phyloP scores from a whole-genome alignment of 2,329 filamentous ascomycete species.

The Xylaria sp. region DNA sequence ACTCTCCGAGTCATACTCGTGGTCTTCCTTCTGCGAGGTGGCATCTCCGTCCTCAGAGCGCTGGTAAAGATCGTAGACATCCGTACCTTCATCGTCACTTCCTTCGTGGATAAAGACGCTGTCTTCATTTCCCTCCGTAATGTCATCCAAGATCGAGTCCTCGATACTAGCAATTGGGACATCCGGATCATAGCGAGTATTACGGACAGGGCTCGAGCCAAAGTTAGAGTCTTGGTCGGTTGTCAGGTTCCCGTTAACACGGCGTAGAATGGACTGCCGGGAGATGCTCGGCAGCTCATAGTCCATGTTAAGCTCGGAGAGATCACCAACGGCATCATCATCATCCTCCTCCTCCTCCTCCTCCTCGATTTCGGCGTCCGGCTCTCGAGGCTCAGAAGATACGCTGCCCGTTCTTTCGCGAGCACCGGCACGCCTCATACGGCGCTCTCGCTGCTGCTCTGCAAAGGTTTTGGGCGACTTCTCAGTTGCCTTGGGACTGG shows the following conservation, averaged over 20 bases:
- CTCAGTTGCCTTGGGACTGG: slow-evolving; percentile 34
- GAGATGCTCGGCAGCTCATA: slow-evolving; percentile 81
- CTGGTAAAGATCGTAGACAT: slow-evolving; percentile 71
- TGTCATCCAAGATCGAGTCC: slow-evolving; percentile 59
- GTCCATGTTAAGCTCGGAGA: slow-evolving; percentile 59
- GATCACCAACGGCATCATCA: slow-evolving; percentile 63
- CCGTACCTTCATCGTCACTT: slow-evolving; percentile 63
- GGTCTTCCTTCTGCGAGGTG: slow-evolving; percentile 38
- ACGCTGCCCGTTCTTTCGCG: slow-evolving; percentile 50
- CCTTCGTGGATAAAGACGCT: slow-evolving; percentile 70
- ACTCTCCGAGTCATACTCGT: slow-evolving; percentile 56
- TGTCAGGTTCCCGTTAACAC: slow-evolving; percentile 69
- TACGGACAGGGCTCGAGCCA: slow-evolving; percentile 61
- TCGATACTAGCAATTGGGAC: slow-evolving; percentile 88
- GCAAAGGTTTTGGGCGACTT: slow-evolving; percentile 55
- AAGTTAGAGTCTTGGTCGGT: slow-evolving; percentile 64
- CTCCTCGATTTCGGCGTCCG: slow-evolving; percentile 43
- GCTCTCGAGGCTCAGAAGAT: slow-evolving; percentile 47
- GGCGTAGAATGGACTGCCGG: slow-evolving; percentile 87
- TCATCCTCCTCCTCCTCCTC: no score
- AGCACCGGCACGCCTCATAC: slow-evolving; percentile 64
- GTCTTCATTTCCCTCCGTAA: slow-evolving; percentile 53
- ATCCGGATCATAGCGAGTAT: slow-evolving; percentile 76
- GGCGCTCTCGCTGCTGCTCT: slow-evolving; percentile 69
- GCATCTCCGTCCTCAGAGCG: slow-evolving; percentile 47